phyloP scores from a whole-genome alignment of 345 rosid species.

The Salix purpurea region DNA sequence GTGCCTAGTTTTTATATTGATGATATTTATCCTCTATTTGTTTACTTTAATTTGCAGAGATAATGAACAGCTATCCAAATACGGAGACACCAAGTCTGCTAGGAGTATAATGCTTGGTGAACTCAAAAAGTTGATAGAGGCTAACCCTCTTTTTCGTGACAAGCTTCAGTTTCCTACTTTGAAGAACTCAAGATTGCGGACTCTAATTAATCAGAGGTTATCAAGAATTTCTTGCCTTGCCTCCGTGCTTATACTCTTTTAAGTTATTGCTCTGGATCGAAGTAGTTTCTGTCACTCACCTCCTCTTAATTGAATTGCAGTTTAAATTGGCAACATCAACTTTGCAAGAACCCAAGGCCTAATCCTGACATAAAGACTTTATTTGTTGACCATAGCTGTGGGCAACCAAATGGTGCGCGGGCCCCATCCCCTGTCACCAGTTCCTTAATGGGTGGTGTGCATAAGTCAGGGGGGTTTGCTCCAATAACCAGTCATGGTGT shows the following conservation, averaged over 20 bases:
- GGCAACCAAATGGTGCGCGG: slow-evolving; percentile 64
- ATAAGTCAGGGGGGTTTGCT: slow-evolving; percentile 58
- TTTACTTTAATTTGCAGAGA: slow-evolving; percentile 46
- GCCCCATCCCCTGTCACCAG: slow-evolving; percentile 77
- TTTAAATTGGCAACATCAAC: slow-evolving; percentile 89
- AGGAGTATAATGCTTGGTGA: slow-evolving; percentile 81
- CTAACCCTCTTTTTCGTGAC: slow-evolving; percentile 82
- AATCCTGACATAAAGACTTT: slow-evolving; percentile 80
- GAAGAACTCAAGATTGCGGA: slow-evolving; percentile 75
- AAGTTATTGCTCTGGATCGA: slow-evolving; percentile 3
- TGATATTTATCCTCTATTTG: not conserved
- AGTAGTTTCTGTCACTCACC: slow-evolving; percentile 7
- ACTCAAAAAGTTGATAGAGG: slow-evolving; percentile 76
- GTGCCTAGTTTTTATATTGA: not conserved
- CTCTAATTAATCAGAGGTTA: slow-evolving; percentile 80
- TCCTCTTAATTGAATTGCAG: slow-evolving; percentile 35
- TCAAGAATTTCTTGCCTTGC: slow-evolving; percentile 7
- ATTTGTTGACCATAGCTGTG: slow-evolving; percentile 78
- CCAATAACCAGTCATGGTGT: slow-evolving; percentile 65
- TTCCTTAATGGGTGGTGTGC: slow-evolving; percentile 60
- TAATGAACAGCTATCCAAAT: slow-evolving; percentile 80
- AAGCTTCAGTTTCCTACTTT: slow-evolving; percentile 82
- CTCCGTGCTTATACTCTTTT: slow-evolving; percentile 1
- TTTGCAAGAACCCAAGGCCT: slow-evolving; percentile 74
- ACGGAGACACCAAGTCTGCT: slow-evolving; percentile 82